phyloP scores from a whole-genome alignment of 768 basidiomycete genomes.

The Trametes villosa region DNA sequence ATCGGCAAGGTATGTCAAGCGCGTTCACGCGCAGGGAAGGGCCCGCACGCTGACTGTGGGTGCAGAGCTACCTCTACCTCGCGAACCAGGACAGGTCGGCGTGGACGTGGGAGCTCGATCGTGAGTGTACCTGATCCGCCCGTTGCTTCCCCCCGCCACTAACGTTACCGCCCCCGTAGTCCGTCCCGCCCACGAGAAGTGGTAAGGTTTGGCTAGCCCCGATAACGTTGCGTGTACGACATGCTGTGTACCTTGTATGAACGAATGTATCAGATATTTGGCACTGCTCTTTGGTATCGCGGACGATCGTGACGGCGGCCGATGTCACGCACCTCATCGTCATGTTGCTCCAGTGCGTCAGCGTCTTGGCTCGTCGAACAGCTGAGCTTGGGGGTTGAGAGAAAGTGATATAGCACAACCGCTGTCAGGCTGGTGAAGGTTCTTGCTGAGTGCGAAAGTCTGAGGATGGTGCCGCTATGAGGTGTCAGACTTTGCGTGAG shows the following conservation, averaged over 20 bases:
- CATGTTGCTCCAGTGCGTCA: no score
- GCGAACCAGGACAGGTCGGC: slow-evolving; percentile 70
- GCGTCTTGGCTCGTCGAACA: no score
- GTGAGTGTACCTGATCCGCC: slow-evolving; percentile 46
- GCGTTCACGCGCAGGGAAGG: no score
- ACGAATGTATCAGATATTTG: not conserved
- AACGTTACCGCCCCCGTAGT: slow-evolving; percentile 35
- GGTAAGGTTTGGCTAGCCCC: slow-evolving; percentile 39
- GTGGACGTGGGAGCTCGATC: slow-evolving; percentile 81
- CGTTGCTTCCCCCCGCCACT: no score
- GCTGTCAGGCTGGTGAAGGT: no score
- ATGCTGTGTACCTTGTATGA: not conserved
- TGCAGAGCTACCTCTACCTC: slow-evolving; percentile 67
- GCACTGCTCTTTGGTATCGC: not conserved
- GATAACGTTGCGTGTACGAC: not conserved
- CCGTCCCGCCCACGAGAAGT: slow-evolving; percentile 57
- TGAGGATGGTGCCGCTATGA: no score
- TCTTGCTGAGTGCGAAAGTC: no score
- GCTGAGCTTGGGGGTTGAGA: no score
- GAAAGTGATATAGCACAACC: no score
- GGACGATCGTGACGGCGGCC: no score
- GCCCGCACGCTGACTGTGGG: not conserved
- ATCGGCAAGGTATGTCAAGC: slow-evolving; percentile 60
- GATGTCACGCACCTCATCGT: no score
- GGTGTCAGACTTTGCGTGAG: no score